Evolutionary conservation across 2,329 filamentous ascomycete species (phyloP).

Genomic region (Lasiodiplodia hormozganensis): DNA sequence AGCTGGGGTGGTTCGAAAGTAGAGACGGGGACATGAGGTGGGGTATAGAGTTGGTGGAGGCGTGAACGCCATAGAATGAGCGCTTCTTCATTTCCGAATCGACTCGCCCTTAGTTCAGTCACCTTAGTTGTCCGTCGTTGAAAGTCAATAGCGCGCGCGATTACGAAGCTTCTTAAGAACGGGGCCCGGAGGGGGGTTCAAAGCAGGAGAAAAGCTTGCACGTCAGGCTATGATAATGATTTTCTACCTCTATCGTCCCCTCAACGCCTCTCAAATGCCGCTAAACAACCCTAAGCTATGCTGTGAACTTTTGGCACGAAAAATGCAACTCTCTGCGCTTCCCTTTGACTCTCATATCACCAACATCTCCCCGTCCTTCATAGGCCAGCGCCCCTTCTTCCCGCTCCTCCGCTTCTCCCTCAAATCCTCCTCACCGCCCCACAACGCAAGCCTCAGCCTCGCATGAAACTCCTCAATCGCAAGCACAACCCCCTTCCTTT

Average conservation of each 20-base stretch:
- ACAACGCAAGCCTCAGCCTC: conserved; percentile 29
- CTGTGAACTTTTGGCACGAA: background rate
- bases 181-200: too few relatives aligned
- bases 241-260: background rate
- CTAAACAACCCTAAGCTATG: background rate
- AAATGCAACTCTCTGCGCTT: background rate
- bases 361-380: background rate
- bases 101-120: too few relatives aligned
- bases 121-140: too few relatives aligned
- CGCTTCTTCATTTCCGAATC: too few relatives aligned
- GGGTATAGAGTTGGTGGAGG: too few relatives aligned
- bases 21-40: too few relatives aligned
- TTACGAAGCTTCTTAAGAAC: too few relatives aligned
- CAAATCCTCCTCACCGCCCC: conserved; percentile 24
- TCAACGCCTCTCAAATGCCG: conserved; percentile 13
- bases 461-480: conserved; percentile 37
- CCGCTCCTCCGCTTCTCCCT: conserved; percentile 1
- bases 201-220: too few relatives aligned
- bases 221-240: too few relatives aligned
- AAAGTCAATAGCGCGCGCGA: too few relatives aligned
- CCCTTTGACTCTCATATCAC: background rate
- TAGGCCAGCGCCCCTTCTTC: conserved; percentile 11
- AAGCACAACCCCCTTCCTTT: conserved; percentile 34
- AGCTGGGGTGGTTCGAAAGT: too few relatives aligned
- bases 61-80: too few relatives aligned